Conservation (phyloP, 73 alveolate species). For the Uronychia setigera region DNA sequence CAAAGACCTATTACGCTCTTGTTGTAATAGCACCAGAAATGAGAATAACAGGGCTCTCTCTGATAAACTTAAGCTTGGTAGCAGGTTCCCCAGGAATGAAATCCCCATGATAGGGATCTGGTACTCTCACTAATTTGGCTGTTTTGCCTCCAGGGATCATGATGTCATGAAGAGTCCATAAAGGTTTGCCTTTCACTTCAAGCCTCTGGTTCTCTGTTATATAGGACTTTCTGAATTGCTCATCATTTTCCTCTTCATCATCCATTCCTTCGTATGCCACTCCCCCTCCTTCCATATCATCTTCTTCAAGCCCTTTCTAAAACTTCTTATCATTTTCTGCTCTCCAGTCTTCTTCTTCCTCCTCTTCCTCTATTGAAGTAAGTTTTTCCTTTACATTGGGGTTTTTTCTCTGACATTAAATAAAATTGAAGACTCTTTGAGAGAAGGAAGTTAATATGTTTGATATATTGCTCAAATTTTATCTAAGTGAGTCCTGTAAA, state of each 20-base stretch:
- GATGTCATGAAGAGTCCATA: constrained; percentile 92
- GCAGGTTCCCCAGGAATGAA: constrained; percentile 80
- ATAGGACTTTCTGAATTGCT: constrained; percentile 68
- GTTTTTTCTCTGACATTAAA: too few relatives aligned
- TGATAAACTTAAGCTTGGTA: constrained; percentile 81
- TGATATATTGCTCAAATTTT: too few relatives aligned
- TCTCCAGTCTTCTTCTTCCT: neutral
- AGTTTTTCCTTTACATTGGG: too few relatives aligned
- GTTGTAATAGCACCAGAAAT: constrained; percentile 90
- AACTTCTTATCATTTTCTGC: neutral
- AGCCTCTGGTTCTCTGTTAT: constrained; percentile 54
- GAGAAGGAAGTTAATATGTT: too few relatives aligned
- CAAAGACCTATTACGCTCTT: constrained; percentile 33
- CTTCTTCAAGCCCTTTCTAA: constrained; percentile 1
- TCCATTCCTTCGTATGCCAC: constrained; percentile 38
- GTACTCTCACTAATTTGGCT: constrained; percentile 87
- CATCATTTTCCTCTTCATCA: constrained; percentile 57
- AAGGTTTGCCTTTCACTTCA: constrained; percentile 56
- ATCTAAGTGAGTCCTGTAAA: too few relatives aligned
- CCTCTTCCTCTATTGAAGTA: too few relatives aligned
- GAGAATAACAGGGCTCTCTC: constrained; percentile 88
- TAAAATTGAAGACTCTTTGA: too few relatives aligned
- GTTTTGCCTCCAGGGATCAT: constrained; percentile 96
- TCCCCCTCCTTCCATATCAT: constrained; percentile 8
- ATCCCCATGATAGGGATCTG: constrained; percentile 80